phyloP scores from a whole-genome alignment of 768 basidiomycete species.

The Podaxis sp. region DNA sequence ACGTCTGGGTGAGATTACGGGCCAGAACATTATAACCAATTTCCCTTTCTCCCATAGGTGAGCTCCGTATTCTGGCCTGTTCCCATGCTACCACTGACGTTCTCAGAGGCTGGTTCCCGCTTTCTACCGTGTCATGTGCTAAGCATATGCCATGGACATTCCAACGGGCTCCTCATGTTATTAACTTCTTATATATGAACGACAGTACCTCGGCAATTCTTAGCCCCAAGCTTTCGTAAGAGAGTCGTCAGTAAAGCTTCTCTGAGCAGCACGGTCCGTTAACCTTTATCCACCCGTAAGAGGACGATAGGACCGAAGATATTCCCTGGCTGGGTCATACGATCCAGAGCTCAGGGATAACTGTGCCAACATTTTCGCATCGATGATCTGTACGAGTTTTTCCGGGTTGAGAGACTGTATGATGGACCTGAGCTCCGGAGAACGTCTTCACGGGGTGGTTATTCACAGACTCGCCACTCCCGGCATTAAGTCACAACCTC shows the following conservation, averaged over 20 bases:
- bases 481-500: no score
- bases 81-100: background rate
- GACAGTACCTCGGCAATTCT: conserved; percentile 11
- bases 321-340: background rate
- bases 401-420: background rate
- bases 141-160: background rate
- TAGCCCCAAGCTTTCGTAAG: background rate
- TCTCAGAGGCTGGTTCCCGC: background rate
- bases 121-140: background rate
- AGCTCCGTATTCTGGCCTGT: background rate
- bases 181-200: background rate
- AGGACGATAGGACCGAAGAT: background rate
- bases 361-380: background rate
- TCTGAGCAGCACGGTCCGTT: background rate
- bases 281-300: background rate
- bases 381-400: background rate
- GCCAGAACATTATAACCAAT: no score
- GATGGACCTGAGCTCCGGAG: background rate
- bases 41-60: background rate
- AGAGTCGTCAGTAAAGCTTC: background rate
- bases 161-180: background rate
- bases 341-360: background rate
- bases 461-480: no score
- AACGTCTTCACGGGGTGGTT: background rate
- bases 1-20: no score